Evolutionary conservation across 2,329 filamentous ascomycete species (phyloP).

Genomic region (Lojkania enalia): DNA sequence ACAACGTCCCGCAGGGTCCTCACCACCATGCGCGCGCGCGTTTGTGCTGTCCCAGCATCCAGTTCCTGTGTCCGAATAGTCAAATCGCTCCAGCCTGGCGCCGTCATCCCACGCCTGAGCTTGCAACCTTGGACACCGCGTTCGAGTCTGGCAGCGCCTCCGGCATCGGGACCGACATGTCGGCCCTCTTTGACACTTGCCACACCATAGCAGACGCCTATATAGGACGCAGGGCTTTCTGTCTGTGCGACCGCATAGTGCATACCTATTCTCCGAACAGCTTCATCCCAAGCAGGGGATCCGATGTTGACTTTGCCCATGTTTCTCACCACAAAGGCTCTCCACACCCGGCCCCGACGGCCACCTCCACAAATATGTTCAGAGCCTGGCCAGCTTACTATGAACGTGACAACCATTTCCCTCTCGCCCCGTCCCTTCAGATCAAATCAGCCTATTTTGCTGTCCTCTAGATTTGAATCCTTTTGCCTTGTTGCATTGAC

Average conservation of each 20-base stretch:
- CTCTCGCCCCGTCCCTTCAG: background rate
- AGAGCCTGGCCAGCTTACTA: background rate
- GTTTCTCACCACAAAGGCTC: constrained; percentile 20
- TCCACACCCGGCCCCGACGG: constrained; percentile 25
- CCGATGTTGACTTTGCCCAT: constrained; percentile 15
- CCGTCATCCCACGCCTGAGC: constrained; percentile 3
- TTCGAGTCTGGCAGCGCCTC: constrained; percentile 7
- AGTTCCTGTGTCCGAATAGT: constrained; percentile 9
- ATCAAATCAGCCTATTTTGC: background rate
- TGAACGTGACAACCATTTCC: background rate
- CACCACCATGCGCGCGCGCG: background rate
- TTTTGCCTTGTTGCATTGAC: constrained; percentile 2
- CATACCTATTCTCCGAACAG: constrained; percentile 7
- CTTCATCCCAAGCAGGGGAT: constrained; percentile 22
- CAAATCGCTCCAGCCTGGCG: constrained; percentile 1
- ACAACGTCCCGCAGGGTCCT: constrained; percentile 7
- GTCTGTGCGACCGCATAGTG: constrained; percentile 4
- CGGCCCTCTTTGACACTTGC: background rate
- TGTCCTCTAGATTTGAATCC: background rate
- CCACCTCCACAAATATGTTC: constrained; percentile 11
- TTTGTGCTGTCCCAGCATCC: constrained; percentile 8
- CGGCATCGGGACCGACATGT: constrained; percentile 1
- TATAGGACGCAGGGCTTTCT: constrained; percentile 1
- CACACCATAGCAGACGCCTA: constrained; percentile 3
- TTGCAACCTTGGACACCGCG: constrained; percentile 3